Base-by-base conservation (phyloP, 768 basidiomycete genomes). In the Amanita rimosa region DNA sequence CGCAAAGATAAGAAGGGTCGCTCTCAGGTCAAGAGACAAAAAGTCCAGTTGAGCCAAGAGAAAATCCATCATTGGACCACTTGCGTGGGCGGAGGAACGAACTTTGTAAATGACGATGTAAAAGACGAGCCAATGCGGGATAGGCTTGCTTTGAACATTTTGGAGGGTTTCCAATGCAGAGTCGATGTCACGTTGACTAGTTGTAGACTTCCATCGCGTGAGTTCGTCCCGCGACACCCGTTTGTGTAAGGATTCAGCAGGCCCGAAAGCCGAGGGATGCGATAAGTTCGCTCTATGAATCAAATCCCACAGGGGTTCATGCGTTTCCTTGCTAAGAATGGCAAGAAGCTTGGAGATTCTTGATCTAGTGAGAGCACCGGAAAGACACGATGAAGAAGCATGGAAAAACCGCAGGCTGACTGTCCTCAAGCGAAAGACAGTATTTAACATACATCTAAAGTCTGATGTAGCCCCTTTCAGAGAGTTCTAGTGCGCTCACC, bases 51-150 rank as follows among this genome's bases (percentile, higher is more conserved):
- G 64, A 1, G 64, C 50, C 51, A 70, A 61, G 3, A 72, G 64
- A 19, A 83, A 60, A 44, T 71, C 67, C 35, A 72, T 55, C 29
- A 76, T 54, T 1, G 67, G 64, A 0, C 67, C 66, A 16, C 63
- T 60, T 0, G 77, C 79, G 19, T 83, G 71, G 13, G 49, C 49
- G 1, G 68, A 59, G 0, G 73, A 71, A n/a, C 58, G 63, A 9
- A 79, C 65, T 58, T 70, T 74, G 60, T 68, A 69, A 3, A 58
- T 62, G 13, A 73, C 61, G 36, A 83, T 64, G 39, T 71, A 68
- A 26, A 84, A 60, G 9, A 74, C 58, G n/a, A 81, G 62, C 81
- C 81, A 85, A 0, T 69, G 53, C 0, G 83, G 81, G 10, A 66
- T 46, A 27, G n/a, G 29, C 31, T 36, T 29, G 27, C 24, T 16